Base-by-base conservation (phyloP, 352 stramenopile genomes). In the Globisporangium irregulare region DNA sequence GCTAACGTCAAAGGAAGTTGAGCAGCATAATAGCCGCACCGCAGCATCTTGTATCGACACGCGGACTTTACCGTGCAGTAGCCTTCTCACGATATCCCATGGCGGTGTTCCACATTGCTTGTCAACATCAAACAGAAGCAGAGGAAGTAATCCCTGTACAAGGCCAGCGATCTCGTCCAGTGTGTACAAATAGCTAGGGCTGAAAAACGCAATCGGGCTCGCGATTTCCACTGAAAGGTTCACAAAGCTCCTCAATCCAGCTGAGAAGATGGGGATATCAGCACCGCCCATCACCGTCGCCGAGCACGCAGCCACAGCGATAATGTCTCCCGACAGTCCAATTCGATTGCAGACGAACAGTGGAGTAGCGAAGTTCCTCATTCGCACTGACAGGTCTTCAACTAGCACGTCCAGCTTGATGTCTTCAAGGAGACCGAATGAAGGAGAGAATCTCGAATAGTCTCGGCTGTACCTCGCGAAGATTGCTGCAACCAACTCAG, bases 51-150 rank as follows among this genome's bases (percentile, higher is more conserved):
- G 68, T 20, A 91, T 57, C 7, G 43, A 56, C 4, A 87, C 20
- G 10, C n/a, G 18, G 18, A 84, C 36, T 46, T 74, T 89, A 6
- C 85, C 85, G 38, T 95, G 85, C 12, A 93, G 5, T 41, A 92
- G 29, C 4, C 83, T 77, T 12, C 87, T 77, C 15, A 68, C 25
- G 29, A 90, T 91, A 71, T 93, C 87, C 70, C 81, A 87, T 36
- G 74, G 50, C 34, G 77, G 48, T 0, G 75, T 79, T 22, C 66
- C 34, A 36, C 79, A 64, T 4, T 59, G 62, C 34, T 70, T 78
- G 58, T 93, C 86, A 3, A 92, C 62, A 43, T 87, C 69, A 7
- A 84, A 64, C 7, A 90, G 8, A 24, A 86, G n/a, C 8, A 79
- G 62, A 20, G 81, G 77, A 0, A 91, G 27, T 8, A 87, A 57